Evolutionary conservation across 495 filamentous ascomycete species (phyloP).

Genomic region (Penicillium cinerascens): DNA sequence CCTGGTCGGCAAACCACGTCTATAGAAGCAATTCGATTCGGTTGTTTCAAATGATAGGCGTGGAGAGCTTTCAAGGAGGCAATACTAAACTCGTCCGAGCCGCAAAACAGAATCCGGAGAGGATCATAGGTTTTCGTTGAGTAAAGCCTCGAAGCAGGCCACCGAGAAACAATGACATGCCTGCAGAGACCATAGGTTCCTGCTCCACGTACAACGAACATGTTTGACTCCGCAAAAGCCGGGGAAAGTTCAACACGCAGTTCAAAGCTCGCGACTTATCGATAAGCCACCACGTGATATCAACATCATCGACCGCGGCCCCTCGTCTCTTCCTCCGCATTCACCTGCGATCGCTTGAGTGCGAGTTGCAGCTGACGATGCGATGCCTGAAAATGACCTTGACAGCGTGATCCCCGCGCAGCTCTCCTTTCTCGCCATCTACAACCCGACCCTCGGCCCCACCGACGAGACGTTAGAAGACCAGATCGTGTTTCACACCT

Average conservation of each 20-base stretch:
- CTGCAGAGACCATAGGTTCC: slow-evolving; percentile 24
- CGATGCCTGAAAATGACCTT: slow-evolving; percentile 39
- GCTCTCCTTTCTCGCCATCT: slow-evolving; percentile 85
- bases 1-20: slow-evolving; percentile 81
- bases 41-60: slow-evolving; percentile 50
- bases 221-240: slow-evolving; percentile 4
- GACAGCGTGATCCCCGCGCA: slow-evolving; percentile 67
- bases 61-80: slow-evolving; percentile 71
- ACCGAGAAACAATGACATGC: slow-evolving; percentile 1
- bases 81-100: slow-evolving; percentile 88
- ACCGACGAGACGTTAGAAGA: slow-evolving; percentile 85
- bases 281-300: slow-evolving; percentile 43
- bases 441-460: slow-evolving; percentile 84
- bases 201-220: slow-evolving; percentile 23
- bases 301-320: slow-evolving; percentile 22
- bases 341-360: slow-evolving; percentile 7
- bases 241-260: slow-evolving; percentile 3
- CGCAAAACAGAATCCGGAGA: slow-evolving; percentile 90
- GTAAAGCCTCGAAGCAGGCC: slow-evolving; percentile 21
- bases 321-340: slow-evolving; percentile 3
- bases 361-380: slow-evolving; percentile 19
- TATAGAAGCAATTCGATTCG: slow-evolving; percentile 67
- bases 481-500: slow-evolving; percentile 89
- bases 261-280: slow-evolving; percentile 15
- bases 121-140: slow-evolving; percentile 51